A percentile compares a stretch with the other conserved stretches of the same genome.
Conservation (phyloP, 2,329 filamentous ascomycete species). For the Hymenotorrendiella dingleyae region DNA sequence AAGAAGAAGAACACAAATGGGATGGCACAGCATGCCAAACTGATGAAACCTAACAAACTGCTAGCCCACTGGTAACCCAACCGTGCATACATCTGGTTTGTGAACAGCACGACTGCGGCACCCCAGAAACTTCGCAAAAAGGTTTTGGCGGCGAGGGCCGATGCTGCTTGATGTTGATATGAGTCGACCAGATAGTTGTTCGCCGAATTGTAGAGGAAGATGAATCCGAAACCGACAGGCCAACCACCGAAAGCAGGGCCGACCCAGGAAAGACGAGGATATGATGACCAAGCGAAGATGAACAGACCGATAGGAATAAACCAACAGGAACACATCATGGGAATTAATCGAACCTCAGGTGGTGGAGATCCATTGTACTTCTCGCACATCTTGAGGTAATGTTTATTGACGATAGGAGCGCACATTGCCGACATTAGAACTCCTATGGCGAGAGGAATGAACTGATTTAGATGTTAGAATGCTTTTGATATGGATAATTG, state of each 20-base stretch:
- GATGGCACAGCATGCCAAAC: conserved; percentile 61
- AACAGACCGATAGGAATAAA: conserved; percentile 62
- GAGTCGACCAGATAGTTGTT: conserved; percentile 57
- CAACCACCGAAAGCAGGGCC: conserved; percentile 53
- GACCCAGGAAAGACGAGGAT: conserved; percentile 48
- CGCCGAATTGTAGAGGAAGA: conserved; percentile 57
- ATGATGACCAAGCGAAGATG: conserved; percentile 63
- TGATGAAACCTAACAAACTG: conserved; percentile 5
- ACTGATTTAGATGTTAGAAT: no score
- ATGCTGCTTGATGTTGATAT: conserved; percentile 71
- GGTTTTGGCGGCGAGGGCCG: conserved; percentile 75
- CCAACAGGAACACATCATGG: conserved; percentile 77
- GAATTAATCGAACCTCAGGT: conserved; percentile 71
- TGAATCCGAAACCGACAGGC: conserved; percentile 58
- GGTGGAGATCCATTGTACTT: conserved; percentile 68
- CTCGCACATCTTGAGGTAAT: conserved; percentile 61
- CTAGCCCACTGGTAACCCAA: conserved; percentile 39
- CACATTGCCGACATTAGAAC: conserved; percentile 62
- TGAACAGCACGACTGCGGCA: conserved; percentile 71
- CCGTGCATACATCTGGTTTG: conserved; percentile 58
- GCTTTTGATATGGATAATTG: no score
- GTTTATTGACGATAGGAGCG: conserved; percentile 70
- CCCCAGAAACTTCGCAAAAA: conserved; percentile 77
- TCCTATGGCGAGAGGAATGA: conserved; percentile 75
- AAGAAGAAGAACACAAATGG: conserved; percentile 78